Conservation (phyloP, 2,329 filamentous ascomycete genomes). For the Neocucurbitaria cava region DNA sequence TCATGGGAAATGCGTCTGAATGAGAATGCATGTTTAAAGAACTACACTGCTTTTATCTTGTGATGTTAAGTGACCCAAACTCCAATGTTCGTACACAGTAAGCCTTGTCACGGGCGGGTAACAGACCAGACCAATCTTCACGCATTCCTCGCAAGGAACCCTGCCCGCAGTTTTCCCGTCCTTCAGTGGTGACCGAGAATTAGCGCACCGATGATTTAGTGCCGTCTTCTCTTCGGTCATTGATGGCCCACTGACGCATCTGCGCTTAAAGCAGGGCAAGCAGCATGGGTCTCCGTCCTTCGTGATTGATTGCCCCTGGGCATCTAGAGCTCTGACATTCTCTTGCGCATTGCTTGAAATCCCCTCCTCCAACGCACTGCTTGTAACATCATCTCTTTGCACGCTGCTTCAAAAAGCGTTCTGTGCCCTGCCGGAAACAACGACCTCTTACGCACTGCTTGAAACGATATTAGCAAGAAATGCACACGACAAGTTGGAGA, state of each 20-base stretch:
- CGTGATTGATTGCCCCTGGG: too few relatives aligned
- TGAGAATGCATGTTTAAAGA: constrained; percentile 16
- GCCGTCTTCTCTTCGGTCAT: background rate
- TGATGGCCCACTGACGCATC: background rate
- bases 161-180: background rate
- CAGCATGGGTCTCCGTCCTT: too few relatives aligned
- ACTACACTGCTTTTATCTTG: background rate
- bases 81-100: background rate
- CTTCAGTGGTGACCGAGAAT: background rate
- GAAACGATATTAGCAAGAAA: background rate
- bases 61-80: background rate
- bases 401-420: too few relatives aligned
- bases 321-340: background rate
- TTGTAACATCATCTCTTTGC: too few relatives aligned
- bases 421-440: too few relatives aligned
- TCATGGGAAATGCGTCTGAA: constrained; percentile 6
- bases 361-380: too few relatives aligned
- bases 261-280: too few relatives aligned
- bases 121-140: background rate
- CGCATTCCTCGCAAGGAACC: background rate
- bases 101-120: too few relatives aligned
- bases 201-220: background rate
- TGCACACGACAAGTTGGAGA: background rate
- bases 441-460: background rate
- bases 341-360: background rate